Base-by-base conservation (phyloP, 2,329 filamentous ascomycete species). In the Aspergillus viridinutans region DNA sequence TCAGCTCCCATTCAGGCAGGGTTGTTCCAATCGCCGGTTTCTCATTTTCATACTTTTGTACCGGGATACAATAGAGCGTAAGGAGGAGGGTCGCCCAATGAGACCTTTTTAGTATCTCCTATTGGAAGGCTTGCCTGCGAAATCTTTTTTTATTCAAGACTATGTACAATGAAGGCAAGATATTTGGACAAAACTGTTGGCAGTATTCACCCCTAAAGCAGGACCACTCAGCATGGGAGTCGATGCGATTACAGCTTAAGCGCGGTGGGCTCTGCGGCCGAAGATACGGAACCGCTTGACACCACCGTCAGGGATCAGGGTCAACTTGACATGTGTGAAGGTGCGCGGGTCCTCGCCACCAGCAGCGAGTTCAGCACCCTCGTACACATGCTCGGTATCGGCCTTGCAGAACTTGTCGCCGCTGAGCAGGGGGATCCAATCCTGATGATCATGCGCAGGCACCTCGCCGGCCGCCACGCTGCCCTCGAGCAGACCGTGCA, bases 291-390 rank as follows among this genome's bases (percentile, higher is more conserved):
- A 83, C 62, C 92, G 81, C 84, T 96, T 96, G 2, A 97, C 89
- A 25, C 93, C 92, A 35, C 93, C 92, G 74, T 97, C 92, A 0
- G 93, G 93, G 64, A 96, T 90, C 71, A 97, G 94, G 35, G 90
- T 89, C 71, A 97, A 80, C 82, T 96, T 97, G 23, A 92, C 86
- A 76, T 94, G 92, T 12, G 89, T 91, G 68, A 90, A 89, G 2
- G 80, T 76, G 69, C 79, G 81, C 40, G 85, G 84, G 92, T 77
- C 64, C 81, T 85, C 67, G 86, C 83, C 59, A 90, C 82, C 58
- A 80, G 79, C 7, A 85, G 88, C 89, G 50, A 77, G 63, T 48
- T 72, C 71, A 8, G 68, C 64, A 0, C 66, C 69, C 53, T 76
- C 74, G 59, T 73, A 76, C 2, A 71, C 64, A 66, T 78, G 74